phyloP scores from a whole-genome alignment of 768 basidiomycete species.

The Hemileccinum impolitum region DNA sequence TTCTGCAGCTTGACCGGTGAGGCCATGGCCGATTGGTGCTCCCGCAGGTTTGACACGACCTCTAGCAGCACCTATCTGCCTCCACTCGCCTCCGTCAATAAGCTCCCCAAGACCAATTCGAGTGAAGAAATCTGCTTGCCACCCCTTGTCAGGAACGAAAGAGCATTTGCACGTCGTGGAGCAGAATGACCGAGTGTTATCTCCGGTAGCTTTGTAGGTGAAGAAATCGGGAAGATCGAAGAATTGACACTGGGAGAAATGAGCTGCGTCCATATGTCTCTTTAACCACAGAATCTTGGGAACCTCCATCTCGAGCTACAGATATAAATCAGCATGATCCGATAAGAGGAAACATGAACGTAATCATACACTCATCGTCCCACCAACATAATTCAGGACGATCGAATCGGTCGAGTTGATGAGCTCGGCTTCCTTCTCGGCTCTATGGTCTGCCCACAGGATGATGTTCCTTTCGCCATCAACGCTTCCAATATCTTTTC shows the following conservation, averaged over 20 bases:
- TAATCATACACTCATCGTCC: slow-evolving; percentile 81
- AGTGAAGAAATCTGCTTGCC: slow-evolving; percentile 86
- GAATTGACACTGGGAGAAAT: slow-evolving; percentile 76
- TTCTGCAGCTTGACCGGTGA: slow-evolving; percentile 72
- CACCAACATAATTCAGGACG: slow-evolving; percentile 93
- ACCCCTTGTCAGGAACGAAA: slow-evolving; percentile 82
- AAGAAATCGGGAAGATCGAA: slow-evolving; percentile 95
- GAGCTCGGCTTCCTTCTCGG: slow-evolving; percentile 83
- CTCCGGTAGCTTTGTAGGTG: slow-evolving; percentile 84
- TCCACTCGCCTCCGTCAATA: slow-evolving; percentile 58
- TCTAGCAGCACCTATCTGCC: slow-evolving; percentile 67
- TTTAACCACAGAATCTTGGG: slow-evolving; percentile 98
- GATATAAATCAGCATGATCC: slow-evolving; percentile 5
- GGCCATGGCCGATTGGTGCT: slow-evolving; percentile 77
- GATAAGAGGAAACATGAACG: neutral
- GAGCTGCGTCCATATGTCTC: slow-evolving; percentile 69
- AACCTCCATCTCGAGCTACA: slow-evolving; percentile 94
- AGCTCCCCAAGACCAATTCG: slow-evolving; percentile 78
- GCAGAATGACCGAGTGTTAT: slow-evolving; percentile 77
- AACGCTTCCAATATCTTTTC: slow-evolving; percentile 51
- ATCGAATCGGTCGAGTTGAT: slow-evolving; percentile 84
- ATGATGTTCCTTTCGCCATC: slow-evolving; percentile 81
- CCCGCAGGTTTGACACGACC: slow-evolving; percentile 75
- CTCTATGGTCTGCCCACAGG: slow-evolving; percentile 96
- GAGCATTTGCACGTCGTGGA: slow-evolving; percentile 97